Evolutionary conservation across 208 protist genomes (phyloP).

Genomic region (Acanthamoeba castellanii): DNA sequence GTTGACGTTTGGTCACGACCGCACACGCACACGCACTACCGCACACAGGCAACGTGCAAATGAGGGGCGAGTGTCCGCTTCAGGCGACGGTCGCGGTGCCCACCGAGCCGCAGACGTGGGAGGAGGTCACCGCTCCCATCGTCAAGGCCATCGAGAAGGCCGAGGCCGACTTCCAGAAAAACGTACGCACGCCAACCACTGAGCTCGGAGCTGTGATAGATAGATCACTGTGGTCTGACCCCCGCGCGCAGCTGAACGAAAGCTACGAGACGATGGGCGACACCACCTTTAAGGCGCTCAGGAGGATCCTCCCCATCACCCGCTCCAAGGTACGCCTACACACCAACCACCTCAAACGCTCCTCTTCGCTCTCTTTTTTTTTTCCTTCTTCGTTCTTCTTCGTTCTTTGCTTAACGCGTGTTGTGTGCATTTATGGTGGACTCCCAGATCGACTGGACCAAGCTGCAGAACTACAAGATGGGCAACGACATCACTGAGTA

Average conservation of each 20-base stretch:
- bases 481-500: conserved; percentile 24
- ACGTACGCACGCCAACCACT: conserved; percentile 62
- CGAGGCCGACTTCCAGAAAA: conserved; percentile 40
- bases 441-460: conserved; percentile 87
- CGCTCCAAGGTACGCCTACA: conserved; percentile 76
- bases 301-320: conserved; percentile 88
- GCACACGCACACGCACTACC: too few species aligned
- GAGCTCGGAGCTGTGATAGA: neutral
- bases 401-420: too few species aligned
- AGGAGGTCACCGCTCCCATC: conserved; percentile 30
- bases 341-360: too few species aligned
- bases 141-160: conserved; percentile 65
- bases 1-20: too few species aligned
- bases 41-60: conserved; percentile 52
- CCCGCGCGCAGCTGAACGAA: conserved; percentile 76
- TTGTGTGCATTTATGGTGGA: neutral
- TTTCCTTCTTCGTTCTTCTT: neutral
- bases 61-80: conserved; percentile 37
- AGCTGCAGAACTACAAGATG: conserved; percentile 80
- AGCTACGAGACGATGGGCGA: conserved; percentile 87
- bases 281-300: conserved; percentile 89
- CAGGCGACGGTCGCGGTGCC: neutral
- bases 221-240: too few species aligned
- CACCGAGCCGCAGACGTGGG: conserved; percentile 30
- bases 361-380: neutral